Base-by-base conservation (phyloP, 176 grass and related monocot species). In the Chrysopogon serrulatus region DNA sequence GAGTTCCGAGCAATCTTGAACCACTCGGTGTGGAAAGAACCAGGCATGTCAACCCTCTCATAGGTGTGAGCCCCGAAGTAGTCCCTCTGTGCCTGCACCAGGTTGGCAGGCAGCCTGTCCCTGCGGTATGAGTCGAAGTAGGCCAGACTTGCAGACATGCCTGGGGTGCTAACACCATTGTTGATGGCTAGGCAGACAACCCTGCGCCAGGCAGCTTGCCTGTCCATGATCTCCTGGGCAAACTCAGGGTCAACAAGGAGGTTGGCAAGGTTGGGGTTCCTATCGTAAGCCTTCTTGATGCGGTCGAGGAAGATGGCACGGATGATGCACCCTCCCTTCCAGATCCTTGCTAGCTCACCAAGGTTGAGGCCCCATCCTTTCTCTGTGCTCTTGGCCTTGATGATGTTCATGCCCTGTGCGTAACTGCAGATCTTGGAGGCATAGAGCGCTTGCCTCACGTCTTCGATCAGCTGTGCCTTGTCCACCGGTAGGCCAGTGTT, bases 291-390 rank as follows among this genome's bases (percentile, higher is more conserved):
- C 76, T 95, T 86, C 82, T 90, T 95, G 71, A 95, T 95, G 82
- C 93, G 90, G 72, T 95, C 93, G 0, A 95, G 86, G 81, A 95
- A 95, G 78, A 92, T 95, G 51, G 93, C 90, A 0, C 93, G 90
- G 57, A 95, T 95, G 87, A 95, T 95, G 70, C 93, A 95, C 33
- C 93, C 93, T 4, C 93, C 93, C 84, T 95, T 95, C 93, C 93
- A 95, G 74, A 95, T 95, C 84, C 93, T 92, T 0, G 93, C 93
- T 27, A 95, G 86, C 79, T 95, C 93, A 15, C 93, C 93, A 18
- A 95, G 86, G 67, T 92, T 92, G 64, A 95, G 88, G 21, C 77
- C 57, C 93, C 93, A 95, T 45, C 83, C 88, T 49, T 95, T 95
- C 64, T 95, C 90, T 32, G 45, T 54, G 65, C 90, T 95, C 85